Evolutionary conservation across 2,329 filamentous ascomycete species (phyloP).

Genomic region (Cercospora berteroae): DNA sequence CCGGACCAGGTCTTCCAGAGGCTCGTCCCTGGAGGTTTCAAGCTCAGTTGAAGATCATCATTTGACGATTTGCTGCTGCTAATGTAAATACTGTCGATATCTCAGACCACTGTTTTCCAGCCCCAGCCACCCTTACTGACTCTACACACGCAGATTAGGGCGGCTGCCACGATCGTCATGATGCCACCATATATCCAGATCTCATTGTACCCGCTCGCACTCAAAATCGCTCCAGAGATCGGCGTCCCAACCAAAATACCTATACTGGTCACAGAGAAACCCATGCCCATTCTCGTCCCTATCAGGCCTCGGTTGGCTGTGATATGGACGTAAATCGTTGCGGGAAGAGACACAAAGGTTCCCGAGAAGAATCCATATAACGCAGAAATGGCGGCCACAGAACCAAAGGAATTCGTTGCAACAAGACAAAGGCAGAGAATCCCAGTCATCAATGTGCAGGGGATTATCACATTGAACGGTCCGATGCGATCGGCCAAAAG

Average conservation of each 20-base stretch:
- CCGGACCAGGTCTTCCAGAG: conserved; percentile 39
- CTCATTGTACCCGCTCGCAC: conserved; percentile 43
- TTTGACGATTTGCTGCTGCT: background rate
- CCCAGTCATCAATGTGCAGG: conserved; percentile 43
- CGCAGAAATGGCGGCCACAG: conserved; percentile 44
- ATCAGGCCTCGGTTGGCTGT: conserved; percentile 46
- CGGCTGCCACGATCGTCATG: conserved; percentile 30
- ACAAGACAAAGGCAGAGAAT: conserved; percentile 46
- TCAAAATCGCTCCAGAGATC: conserved; percentile 56
- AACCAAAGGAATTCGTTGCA: conserved; percentile 34
- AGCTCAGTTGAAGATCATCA: conserved; percentile 22
- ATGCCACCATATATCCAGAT: conserved; percentile 48
- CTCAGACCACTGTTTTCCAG: conserved; percentile 21
- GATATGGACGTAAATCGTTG: conserved; percentile 47
- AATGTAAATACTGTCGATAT: conserved; percentile 8
- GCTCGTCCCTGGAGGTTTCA: conserved; percentile 39
- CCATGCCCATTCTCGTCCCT: conserved; percentile 56
- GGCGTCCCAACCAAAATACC: conserved; percentile 56
- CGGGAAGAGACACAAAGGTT: conserved; percentile 47
- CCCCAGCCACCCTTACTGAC: conserved; percentile 32
- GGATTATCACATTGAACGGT: conserved; percentile 49
- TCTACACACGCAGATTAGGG: conserved; percentile 27
- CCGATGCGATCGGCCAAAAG: conserved; percentile 47
- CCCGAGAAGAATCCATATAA: conserved; percentile 53
- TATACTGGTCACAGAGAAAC: conserved; percentile 51